phyloP scores from a whole-genome alignment of 345 rosid genomes.

The Populus euphratica region DNA sequence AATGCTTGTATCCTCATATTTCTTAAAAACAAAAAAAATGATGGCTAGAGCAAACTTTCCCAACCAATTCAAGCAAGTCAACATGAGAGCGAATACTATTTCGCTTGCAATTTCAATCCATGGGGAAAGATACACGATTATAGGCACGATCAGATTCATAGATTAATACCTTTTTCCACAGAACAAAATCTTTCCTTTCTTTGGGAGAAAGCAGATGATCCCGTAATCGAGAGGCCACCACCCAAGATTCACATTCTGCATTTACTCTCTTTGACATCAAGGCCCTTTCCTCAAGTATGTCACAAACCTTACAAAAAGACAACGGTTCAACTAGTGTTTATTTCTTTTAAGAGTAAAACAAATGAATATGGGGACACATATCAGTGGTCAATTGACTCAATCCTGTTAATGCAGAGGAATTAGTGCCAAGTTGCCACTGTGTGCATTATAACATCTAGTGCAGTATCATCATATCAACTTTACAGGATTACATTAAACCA shows the following conservation, averaged over 20 bases:
- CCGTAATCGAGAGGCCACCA: slow-evolving; percentile 74
- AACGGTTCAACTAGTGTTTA: not conserved
- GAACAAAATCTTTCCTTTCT: slow-evolving; percentile 73
- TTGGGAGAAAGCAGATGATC: slow-evolving; percentile 80
- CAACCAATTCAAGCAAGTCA: not conserved
- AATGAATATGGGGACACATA: not conserved
- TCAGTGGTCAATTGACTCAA: not conserved
- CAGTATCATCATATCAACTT: not conserved
- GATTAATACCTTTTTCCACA: slow-evolving; percentile 73
- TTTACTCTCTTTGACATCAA: slow-evolving; percentile 42
- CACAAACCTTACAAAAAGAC: slow-evolving; percentile 55
- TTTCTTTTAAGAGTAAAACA: not conserved
- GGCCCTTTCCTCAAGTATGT: slow-evolving; percentile 87
- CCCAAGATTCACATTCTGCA: slow-evolving; percentile 69
- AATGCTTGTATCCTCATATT: not conserved
- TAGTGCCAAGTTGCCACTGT: not conserved
- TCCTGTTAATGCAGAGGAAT: not conserved
- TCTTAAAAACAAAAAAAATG: not conserved
- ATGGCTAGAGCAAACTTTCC: not conserved
- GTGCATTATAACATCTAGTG: not conserved
- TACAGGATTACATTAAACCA: not conserved
- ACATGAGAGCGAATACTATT: not conserved
- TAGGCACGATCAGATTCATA: slow-evolving; percentile 6
- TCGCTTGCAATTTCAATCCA: not conserved
- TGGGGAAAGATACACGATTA: not conserved